Percentiles rank a stretch among this genome's conserved stretches.
phyloP scores from a whole-genome alignment of 2,329 filamentous ascomycete species.

The Herpotrichia juniperi region DNA sequence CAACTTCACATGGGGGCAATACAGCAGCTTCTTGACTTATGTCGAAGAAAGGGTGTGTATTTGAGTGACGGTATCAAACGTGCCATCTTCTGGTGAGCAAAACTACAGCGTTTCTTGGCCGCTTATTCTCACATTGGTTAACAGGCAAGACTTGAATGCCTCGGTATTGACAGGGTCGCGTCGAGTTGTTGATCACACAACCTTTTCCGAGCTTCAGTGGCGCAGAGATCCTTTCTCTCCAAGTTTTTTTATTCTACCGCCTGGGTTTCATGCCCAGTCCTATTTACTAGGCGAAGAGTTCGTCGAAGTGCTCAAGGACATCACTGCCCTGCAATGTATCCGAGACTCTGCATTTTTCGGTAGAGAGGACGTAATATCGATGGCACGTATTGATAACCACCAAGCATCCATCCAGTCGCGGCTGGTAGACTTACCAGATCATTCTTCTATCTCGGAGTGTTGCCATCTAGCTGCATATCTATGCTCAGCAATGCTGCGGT shows the following conservation, averaged over 20 bases:
- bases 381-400: constrained; percentile 5
- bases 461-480: constrained; percentile 5
- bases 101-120: background rate
- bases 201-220: constrained; percentile 5
- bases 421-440: constrained; percentile 3
- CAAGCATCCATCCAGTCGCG: constrained; percentile 3
- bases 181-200: constrained; percentile 3
- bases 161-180: constrained; percentile 1
- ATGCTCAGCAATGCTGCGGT: constrained; percentile 4
- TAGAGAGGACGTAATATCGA: background rate
- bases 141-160: constrained; percentile 4
- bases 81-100: constrained; percentile 3
- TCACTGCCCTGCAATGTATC: constrained; percentile 1
- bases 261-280: constrained; percentile 1
- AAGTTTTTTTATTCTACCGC: constrained; percentile 1
- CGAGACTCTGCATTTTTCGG: background rate
- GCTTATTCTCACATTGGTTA: background rate
- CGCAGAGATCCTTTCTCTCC: background rate
- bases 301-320: constrained; percentile 3
- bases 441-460: background rate
- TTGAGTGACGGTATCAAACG: constrained; percentile 5
- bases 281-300: constrained; percentile 1
- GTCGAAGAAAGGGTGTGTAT: constrained; percentile 1
- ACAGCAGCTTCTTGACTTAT: constrained; percentile 2
- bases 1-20: constrained; percentile 5